phyloP scores from a whole-genome alignment of 2,329 filamentous ascomycete species.

The Sphaerulina musiva region DNA sequence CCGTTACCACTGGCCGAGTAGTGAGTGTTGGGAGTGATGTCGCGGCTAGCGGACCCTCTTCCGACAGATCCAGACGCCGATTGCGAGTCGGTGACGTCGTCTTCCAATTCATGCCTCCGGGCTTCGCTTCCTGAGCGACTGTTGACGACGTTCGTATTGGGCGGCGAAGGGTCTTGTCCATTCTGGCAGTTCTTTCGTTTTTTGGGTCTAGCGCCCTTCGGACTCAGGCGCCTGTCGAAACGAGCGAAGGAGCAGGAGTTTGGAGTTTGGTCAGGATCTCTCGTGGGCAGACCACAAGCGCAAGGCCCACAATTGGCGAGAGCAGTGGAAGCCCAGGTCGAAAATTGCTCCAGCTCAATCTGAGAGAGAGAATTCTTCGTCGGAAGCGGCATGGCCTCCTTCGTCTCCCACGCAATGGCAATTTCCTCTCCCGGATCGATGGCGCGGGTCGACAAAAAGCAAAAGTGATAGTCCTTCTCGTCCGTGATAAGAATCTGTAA shows the following conservation, averaged over 20 bases:
- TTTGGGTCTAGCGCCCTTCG: constrained; percentile 40
- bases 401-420: constrained; percentile 54
- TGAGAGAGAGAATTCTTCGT: constrained; percentile 17
- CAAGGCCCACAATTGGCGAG: constrained; percentile 74
- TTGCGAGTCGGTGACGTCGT: constrained; percentile 53
- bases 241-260: constrained; percentile 5
- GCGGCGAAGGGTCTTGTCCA: constrained; percentile 46
- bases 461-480: constrained; percentile 79
- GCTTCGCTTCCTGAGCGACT: constrained; percentile 57
- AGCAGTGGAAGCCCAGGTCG: constrained; percentile 61
- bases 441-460: constrained; percentile 74
- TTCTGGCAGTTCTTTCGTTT: constrained; percentile 45
- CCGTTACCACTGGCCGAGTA: constrained; percentile 42
- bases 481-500: constrained; percentile 80
- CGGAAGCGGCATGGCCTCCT: constrained; percentile 26
- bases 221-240: constrained; percentile 31
- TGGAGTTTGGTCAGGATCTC: constrained; percentile 1
- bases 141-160: constrained; percentile 49
- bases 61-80: constrained; percentile 54
- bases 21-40: constrained; percentile 53
- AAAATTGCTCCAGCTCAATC: constrained; percentile 36
- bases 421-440: constrained; percentile 70
- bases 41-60: constrained; percentile 52
- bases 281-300: constrained; percentile 53
- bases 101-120: constrained; percentile 43